Percentiles rank a stretch among this genome's conserved stretches.
These are phyloP conservation scores for Ceratobasidium papillatum DNA, from an alignment of 1,284 basidiomycete species.

Conservation along the genomic window DNA sequence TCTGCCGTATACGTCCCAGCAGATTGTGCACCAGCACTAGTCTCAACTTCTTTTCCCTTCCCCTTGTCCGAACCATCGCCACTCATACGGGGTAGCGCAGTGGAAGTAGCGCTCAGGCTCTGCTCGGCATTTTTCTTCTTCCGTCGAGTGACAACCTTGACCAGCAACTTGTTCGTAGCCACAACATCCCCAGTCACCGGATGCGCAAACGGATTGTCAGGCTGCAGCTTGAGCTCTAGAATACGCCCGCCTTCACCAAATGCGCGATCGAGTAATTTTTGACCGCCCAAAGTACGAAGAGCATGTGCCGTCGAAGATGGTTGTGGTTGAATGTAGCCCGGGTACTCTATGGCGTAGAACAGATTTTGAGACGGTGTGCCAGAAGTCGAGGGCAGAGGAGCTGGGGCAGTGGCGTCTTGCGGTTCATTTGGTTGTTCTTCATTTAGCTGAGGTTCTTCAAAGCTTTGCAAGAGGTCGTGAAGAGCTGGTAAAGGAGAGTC, in stretches of 20 bases:
- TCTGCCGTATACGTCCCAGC: constrained; percentile 82
- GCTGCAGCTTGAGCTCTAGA: constrained; percentile 78
- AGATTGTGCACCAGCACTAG: constrained; percentile 49
- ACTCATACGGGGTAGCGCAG: too few species aligned
- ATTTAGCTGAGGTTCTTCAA: background rate
- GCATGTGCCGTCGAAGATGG: constrained; percentile 69
- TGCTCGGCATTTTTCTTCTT: constrained; percentile 44
- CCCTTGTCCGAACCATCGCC: background rate
- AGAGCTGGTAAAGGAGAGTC: background rate
- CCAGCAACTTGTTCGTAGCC: constrained; percentile 76
- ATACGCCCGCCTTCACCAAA: constrained; percentile 65
- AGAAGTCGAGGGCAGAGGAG: constrained; percentile 4
- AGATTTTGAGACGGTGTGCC: constrained; percentile 59
- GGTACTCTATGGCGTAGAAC: constrained; percentile 90
- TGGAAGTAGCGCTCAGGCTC: background rate
- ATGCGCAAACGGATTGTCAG: constrained; percentile 78
- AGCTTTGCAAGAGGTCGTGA: background rate
- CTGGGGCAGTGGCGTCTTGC: background rate
- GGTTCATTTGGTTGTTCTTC: background rate
- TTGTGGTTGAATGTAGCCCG: constrained; percentile 75
- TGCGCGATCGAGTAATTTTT: constrained; percentile 71
- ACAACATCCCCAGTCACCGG: constrained; percentile 83
- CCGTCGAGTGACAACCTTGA: constrained; percentile 79
- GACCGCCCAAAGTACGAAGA: constrained; percentile 72
- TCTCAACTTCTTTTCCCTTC: constrained; percentile 34